Evolutionary conservation across 1,284 basidiomycete species (phyloP), one percentile per base, ranked within the genome.

Genomic region (Sporisorium sorghi): DNA sequence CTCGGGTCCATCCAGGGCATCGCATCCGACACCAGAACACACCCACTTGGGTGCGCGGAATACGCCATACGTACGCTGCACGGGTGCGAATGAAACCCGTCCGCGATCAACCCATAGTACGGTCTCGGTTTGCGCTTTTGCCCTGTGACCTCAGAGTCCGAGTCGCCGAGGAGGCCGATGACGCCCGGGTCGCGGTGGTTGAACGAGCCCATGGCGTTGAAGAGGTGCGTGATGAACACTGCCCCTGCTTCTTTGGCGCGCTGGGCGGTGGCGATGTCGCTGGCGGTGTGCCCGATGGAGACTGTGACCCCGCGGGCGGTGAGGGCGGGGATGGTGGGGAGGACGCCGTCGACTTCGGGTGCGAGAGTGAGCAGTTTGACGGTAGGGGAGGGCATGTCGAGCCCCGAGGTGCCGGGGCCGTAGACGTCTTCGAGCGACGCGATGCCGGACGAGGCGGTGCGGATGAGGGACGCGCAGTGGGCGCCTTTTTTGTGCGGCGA

Each of bases 121-220:
- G 90, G 90, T n/a, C 85, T 30, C 10, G 47, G 42, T 39, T 60
- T 54, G 33, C 64, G 55, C 4, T 5, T 9, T 30, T 30, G 23
- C 14, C 6, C 35, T 17, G 1, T n/a, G 32, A 70, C 67, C 46
- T 47, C 73, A 26, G 51, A 47, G 19, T 59, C 55, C 19, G 24
- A 91, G 21, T 91, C 89, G 28, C 93, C 93, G 44, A 96, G 86
- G 7, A 95, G 88, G 28, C 93, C 93, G 66, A 95, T 93, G 78
- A 95, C 92, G 9, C 70, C 70, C 0, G 74, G 74, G 32, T 73
- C 66, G 14, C 74, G 74, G 79, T 93, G 92, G 82, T 93, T 92
- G 56, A 94, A 85, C 77, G 91, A 91, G 4, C 92, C 91, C 92
- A 94, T 94, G 6, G 92, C 92, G 79, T 96, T 96, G 89, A 94